phyloP scores from a whole-genome alignment of 495 filamentous ascomycete genomes.

The Annulohypoxylon bovei region DNA sequence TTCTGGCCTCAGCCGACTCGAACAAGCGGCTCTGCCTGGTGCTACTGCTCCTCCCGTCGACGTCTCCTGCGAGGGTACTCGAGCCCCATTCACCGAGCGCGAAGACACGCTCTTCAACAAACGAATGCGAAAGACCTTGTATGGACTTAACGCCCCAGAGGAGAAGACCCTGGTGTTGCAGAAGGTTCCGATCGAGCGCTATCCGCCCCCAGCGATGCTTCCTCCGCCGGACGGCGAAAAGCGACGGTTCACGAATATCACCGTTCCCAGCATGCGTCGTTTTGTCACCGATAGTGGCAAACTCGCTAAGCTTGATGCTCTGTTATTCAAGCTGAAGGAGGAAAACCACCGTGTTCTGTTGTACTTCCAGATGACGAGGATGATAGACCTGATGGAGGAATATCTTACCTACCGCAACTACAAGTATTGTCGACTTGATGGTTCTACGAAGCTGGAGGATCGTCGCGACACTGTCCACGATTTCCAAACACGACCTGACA shows the following conservation, averaged over 20 bases:
- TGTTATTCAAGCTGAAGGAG: slow-evolving; percentile 88
- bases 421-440: slow-evolving; percentile 96
- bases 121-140: slow-evolving; percentile 76
- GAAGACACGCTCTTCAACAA: slow-evolving; percentile 82
- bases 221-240: slow-evolving; percentile 82
- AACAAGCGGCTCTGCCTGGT: slow-evolving; percentile 77
- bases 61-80: slow-evolving; percentile 73
- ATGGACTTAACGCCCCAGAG: slow-evolving; percentile 69
- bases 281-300: slow-evolving; percentile 99
- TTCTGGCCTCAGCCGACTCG: slow-evolving; percentile 76
- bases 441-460: slow-evolving; percentile 98
- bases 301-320: slow-evolving; percentile 87
- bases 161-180: slow-evolving; percentile 78
- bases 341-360: slow-evolving; percentile 92
- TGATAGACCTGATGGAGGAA: slow-evolving; percentile 99
- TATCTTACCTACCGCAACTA: slow-evolving; percentile 98
- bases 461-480: slow-evolving; percentile 95
- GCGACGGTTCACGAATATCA: slow-evolving; percentile 85
- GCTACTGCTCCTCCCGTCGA: slow-evolving; percentile 91
- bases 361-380: slow-evolving; percentile 99
- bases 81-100: slow-evolving; percentile 71
- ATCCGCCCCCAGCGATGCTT: slow-evolving; percentile 71
- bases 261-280: slow-evolving; percentile 96
- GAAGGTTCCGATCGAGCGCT: slow-evolving; percentile 70
- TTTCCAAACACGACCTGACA: slow-evolving; percentile 91